Base-by-base conservation (phyloP, 345 rosid species). In the Eucalyptus fibrosa region DNA sequence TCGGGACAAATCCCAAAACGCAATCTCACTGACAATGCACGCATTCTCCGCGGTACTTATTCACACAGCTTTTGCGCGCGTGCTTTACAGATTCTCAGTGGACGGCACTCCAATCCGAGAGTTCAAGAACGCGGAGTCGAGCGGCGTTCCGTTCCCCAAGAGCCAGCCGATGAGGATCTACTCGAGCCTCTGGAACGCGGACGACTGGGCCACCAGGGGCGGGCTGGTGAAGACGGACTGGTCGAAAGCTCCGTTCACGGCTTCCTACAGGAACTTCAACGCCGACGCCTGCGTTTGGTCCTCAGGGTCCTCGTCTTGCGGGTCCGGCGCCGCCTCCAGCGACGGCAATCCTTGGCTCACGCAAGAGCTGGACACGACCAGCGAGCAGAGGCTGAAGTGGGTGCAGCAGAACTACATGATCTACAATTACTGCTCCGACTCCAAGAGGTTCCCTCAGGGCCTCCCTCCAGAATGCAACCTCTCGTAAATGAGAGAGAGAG, bases 141-240 rank as follows among this genome's bases (percentile, higher is more conserved):
- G 26, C 4, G 95, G 95, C 2, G 92, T 95, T 37, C 90, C 96
- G 18, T 94, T 91, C 72, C 98, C 96, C 7, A 93, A 92, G 92
- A 93, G 89, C 90, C 97, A 95, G 80, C 91, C 96, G 14, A 95
- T 96, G 97, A 93, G 92, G 88, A 72, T 94, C 24, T 92, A 94
- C 91, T 94, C 95, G 21, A 94, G 94, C 65, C 91, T 95, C 9
- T 95, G 97, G 97, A 95, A 95, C 87, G 97, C 93, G 30, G 97
- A 96, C 88, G 94, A 95, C 59, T 96, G 97, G 98, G 96, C 96
- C 7, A 96, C 98, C 2, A 92, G 97, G 86, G 97, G 97, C 40
- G 97, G 98, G 4, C 93, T 93, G 17, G 94, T 95, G n/a, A 96
- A 96, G 92, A 95, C 89, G 2, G 95, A 96, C 80, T 95, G 96